Evolutionary conservation across 805 yeast genomes (phyloP), one percentile per base, ranked within the genome.

Genomic region (Maudiozyma serrabonitensis): DNA sequence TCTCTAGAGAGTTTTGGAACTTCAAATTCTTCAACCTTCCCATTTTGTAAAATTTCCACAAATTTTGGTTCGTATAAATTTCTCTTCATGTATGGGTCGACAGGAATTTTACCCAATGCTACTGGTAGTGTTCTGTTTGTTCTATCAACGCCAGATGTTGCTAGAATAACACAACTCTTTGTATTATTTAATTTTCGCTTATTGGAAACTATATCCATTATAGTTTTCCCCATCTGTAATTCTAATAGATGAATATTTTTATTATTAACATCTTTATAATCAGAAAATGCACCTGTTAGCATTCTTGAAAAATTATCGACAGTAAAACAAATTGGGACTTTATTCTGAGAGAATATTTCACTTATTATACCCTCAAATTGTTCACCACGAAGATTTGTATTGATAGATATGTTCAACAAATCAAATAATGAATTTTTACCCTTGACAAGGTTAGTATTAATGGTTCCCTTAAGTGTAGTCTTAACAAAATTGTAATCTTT

Each of bases 261-360:
- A 67, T 81, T 80, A 23, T 78, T 70, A 1, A 74, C 65, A 59
- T 81, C 75, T 56, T 77, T 75, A 69, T 89, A 87, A 40, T 69
- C 73, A 8, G 95, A 78, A 47, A 66, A 66, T 6, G 84, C 74
- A 31, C 68, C 59, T 38, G 80, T 75, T 12, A 80, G 63, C 50
- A 87, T 67, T 3, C 81, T 79, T 51, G 87, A 81, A 60, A 87
- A 74, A 60, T 85, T 81, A 64, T 89, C 97, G 41, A 88, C 73
- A 2, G 95, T 74, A 41, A 87, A 71, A 46, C 78, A 70, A 9
- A 84, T 82, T 5, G 91, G 90, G 38, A 70, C 63, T 15, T 61
- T 50, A 2, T 66, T 52, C 53, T 85, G 87, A 37, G 58, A 59
- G 15, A 74, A 61, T 46, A 87, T 68, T 67, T 84, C 88, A 1